Conservation (phyloP, 2,329 filamentous ascomycete species). For the Pyricularia sp. region DNA sequence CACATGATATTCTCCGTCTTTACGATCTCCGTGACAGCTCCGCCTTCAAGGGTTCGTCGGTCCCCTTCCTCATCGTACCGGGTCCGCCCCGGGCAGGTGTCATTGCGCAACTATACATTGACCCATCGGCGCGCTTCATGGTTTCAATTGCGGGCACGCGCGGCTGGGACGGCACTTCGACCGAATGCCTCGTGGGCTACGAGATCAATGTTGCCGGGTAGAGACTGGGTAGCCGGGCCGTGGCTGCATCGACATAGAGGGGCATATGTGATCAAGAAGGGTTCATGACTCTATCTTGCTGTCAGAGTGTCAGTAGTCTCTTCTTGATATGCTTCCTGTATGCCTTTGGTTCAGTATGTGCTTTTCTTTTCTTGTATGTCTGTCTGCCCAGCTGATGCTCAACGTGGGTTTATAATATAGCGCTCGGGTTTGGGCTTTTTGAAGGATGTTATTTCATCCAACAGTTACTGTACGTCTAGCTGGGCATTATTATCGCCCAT, state of each 20-base stretch:
- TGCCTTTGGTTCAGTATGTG: neutral
- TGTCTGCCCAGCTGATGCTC: neutral
- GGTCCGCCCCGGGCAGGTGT: slow-evolving; percentile 77
- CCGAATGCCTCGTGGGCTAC: slow-evolving; percentile 88
- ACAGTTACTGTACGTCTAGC: neutral
- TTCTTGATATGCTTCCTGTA: neutral
- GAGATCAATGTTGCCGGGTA: slow-evolving; percentile 56
- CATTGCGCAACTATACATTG: slow-evolving; percentile 76
- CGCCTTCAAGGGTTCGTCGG: slow-evolving; percentile 61
- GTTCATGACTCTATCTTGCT: neutral
- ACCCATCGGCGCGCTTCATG: slow-evolving; percentile 84
- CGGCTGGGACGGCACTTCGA: slow-evolving; percentile 87
- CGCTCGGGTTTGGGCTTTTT: neutral
- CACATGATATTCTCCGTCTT: slow-evolving; percentile 83
- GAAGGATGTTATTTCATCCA: neutral
- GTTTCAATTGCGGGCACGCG: slow-evolving; percentile 84
- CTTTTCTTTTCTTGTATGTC: neutral
- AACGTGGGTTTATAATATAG: neutral
- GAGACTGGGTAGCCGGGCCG: neutral
- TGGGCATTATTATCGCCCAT: neutral
- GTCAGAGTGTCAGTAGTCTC: neutral
- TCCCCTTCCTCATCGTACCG: slow-evolving; percentile 93
- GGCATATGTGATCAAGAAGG: neutral
- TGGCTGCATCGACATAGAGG: too few species aligned
- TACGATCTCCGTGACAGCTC: slow-evolving; percentile 73